These are phyloP conservation scores for Rubia balearica DNA, from an alignment of 305 asterid genomes.

Conservation along the genomic window DNA sequence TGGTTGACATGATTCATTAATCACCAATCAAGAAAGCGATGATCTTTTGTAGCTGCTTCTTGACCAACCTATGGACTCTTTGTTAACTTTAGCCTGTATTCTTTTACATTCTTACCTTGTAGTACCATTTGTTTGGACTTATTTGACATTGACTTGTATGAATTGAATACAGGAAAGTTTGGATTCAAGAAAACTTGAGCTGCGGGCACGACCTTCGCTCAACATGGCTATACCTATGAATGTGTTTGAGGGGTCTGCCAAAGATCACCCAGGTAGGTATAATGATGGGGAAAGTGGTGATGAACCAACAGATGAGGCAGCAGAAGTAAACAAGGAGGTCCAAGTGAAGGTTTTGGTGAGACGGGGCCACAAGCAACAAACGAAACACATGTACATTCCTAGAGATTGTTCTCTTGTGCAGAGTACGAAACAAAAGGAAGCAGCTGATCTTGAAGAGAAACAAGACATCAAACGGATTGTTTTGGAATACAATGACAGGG, in stretches of 20 bases:
- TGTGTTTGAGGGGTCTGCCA: conserved; percentile 67
- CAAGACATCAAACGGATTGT: conserved; percentile 91
- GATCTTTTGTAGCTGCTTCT: neutral
- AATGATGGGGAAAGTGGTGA: conserved; percentile 88
- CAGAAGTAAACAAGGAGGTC: conserved; percentile 64
- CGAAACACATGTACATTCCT: conserved; percentile 87
- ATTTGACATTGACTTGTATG: neutral
- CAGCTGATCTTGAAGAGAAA: conserved; percentile 97
- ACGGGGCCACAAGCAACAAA: conserved; percentile 92
- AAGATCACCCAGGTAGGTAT: conserved; percentile 70
- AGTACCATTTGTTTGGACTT: neutral
- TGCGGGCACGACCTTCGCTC: conserved; percentile 79
- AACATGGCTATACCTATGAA: conserved; percentile 96
- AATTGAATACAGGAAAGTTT: conserved; percentile 74
- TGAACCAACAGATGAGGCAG: conserved; percentile 65
- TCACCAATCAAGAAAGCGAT: neutral
- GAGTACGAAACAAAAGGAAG: conserved; percentile 95
- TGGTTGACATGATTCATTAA: neutral
- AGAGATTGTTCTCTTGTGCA: conserved; percentile 88
- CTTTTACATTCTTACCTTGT: neutral
- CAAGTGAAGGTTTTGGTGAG: conserved; percentile 90
- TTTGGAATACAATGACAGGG: conserved; percentile 88
- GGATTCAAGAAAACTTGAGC: conserved; percentile 90
- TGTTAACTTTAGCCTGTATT: neutral
- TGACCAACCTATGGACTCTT: neutral